Percentiles rank a stretch among this genome's conserved stretches.
phyloP scores from a whole-genome alignment of 148 eudicot species.

The Oxyria digyna region DNA sequence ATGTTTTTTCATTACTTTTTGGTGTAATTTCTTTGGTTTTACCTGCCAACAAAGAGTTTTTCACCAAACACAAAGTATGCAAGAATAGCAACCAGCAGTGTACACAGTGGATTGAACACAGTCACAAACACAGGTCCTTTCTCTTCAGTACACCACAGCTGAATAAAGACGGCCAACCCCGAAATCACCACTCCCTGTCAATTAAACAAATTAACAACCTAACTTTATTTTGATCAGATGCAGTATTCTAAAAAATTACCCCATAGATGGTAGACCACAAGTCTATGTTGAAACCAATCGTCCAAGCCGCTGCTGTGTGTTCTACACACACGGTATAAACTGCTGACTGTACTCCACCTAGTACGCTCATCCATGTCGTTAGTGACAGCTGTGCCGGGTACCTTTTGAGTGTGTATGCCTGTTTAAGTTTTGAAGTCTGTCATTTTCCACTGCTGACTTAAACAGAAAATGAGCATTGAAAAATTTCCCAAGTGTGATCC shows the following conservation, averaged over 20 bases:
- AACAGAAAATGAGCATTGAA: not conserved
- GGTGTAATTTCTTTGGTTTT: not conserved
- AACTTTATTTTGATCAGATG: not conserved
- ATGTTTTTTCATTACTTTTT: not conserved
- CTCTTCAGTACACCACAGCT: constrained; percentile 56
- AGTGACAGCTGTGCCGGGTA: constrained; percentile 69
- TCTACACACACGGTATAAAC: constrained; percentile 32
- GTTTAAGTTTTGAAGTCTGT: not conserved
- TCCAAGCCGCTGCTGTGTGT: constrained; percentile 44
- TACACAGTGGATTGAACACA: constrained; percentile 51
- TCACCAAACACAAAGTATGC: constrained; percentile 61
- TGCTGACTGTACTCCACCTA: constrained; percentile 75
- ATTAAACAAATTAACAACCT: not conserved
- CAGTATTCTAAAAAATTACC: constrained; percentile 19
- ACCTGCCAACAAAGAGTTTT: constrained; percentile 60
- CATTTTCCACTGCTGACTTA: not conserved
- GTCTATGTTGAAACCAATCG: constrained; percentile 56
- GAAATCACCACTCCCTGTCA: constrained; percentile 57
- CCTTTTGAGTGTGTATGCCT: constrained; percentile 62
- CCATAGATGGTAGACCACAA: constrained; percentile 63
- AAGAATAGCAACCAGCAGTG: constrained; percentile 43
- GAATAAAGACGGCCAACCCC: constrained; percentile 40
- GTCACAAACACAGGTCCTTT: constrained; percentile 79
- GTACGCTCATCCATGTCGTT: constrained; percentile 56
- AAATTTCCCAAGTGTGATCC: not conserved